Percentiles rank a stretch among this genome's conserved stretches.
These are phyloP conservation scores for Fomitiporia mediterranea DNA, from an alignment of 1,284 basidiomycete species.

Conservation along the genomic window DNA sequence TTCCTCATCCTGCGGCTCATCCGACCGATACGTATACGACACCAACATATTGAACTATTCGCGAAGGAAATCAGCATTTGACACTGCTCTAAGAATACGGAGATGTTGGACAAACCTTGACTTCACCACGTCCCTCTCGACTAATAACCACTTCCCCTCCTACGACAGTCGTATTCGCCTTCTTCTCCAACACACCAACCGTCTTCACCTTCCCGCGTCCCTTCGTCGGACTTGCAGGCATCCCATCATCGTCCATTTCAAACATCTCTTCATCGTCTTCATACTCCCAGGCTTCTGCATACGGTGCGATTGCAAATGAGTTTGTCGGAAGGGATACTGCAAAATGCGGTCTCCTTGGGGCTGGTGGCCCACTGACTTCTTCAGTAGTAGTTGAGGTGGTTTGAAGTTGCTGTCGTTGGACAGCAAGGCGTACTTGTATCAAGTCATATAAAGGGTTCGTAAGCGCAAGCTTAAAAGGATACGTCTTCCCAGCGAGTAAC, in stretches of 20 bases:
- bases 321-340: constrained; percentile 72
- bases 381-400: constrained; percentile 32
- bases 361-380: constrained; percentile 23
- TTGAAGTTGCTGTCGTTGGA: constrained; percentile 42
- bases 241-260: constrained; percentile 64
- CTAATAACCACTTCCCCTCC: constrained; percentile 79
- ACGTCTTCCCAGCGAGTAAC: constrained; percentile 72
- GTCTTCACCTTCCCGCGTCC: constrained; percentile 53
- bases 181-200: constrained; percentile 77
- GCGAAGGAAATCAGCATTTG: constrained; percentile 2
- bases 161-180: constrained; percentile 82
- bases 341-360: constrained; percentile 63
- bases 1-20: constrained; percentile 66
- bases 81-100: background rate
- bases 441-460: constrained; percentile 94
- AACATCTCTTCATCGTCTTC: constrained; percentile 89
- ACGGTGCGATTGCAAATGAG: constrained; percentile 78
- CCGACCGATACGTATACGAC: constrained; percentile 87
- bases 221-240: constrained; percentile 31
- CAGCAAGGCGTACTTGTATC: constrained; percentile 79
- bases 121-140: constrained; percentile 65
- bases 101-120: constrained; percentile 55
- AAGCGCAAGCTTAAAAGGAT: constrained; percentile 83
- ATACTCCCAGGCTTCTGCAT: constrained; percentile 94
- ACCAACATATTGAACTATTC: constrained; percentile 87